Evolutionary conservation across 495 filamentous ascomycete genomes (phyloP).

Genomic region (Talaromyces nanjingensis): DNA sequence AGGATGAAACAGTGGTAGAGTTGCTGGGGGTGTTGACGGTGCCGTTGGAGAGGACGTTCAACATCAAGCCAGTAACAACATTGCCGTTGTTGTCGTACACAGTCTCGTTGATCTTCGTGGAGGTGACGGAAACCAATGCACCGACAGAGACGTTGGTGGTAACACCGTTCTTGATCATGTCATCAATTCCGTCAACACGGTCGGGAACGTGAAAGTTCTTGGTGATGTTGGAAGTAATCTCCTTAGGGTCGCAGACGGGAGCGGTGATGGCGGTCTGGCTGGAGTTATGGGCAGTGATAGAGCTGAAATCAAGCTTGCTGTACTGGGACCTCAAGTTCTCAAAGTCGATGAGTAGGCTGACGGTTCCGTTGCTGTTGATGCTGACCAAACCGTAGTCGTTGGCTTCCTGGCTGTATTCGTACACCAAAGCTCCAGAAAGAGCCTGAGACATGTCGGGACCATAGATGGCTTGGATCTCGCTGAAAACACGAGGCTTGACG

Average conservation of each 20-base stretch:
- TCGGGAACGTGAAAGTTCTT: slow-evolving; percentile 69
- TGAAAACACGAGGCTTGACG: slow-evolving; percentile 70
- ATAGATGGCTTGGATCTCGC: slow-evolving; percentile 76
- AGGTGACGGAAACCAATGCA: slow-evolving; percentile 51
- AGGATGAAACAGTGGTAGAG: slow-evolving; percentile 30
- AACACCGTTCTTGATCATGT: slow-evolving; percentile 45
- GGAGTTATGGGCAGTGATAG: slow-evolving; percentile 52
- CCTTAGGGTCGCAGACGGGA: slow-evolving; percentile 48
- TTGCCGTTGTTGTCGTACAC: slow-evolving; percentile 50
- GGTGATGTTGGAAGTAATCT: slow-evolving; percentile 61
- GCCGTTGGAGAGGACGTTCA: slow-evolving; percentile 43
- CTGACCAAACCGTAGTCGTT: slow-evolving; percentile 76
- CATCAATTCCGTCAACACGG: slow-evolving; percentile 40
- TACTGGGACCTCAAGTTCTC: slow-evolving; percentile 68
- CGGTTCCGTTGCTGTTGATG: slow-evolving; percentile 57
- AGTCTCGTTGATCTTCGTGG: slow-evolving; percentile 40
- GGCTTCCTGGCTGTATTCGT: slow-evolving; percentile 76
- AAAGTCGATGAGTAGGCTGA: slow-evolving; percentile 63
- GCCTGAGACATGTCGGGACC: slow-evolving; percentile 67
- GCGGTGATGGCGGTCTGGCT: slow-evolving; percentile 44
- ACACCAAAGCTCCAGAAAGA: slow-evolving; percentile 84
- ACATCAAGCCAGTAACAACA: slow-evolving; percentile 44
- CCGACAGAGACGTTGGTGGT: slow-evolving; percentile 45
- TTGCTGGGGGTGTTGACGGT: slow-evolving; percentile 48
- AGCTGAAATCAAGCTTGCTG: slow-evolving; percentile 61